Percentiles rank a stretch among this genome's conserved stretches.
phyloP scores from a whole-genome alignment of 768 basidiomycete species.

The Leccinum imitatum region DNA sequence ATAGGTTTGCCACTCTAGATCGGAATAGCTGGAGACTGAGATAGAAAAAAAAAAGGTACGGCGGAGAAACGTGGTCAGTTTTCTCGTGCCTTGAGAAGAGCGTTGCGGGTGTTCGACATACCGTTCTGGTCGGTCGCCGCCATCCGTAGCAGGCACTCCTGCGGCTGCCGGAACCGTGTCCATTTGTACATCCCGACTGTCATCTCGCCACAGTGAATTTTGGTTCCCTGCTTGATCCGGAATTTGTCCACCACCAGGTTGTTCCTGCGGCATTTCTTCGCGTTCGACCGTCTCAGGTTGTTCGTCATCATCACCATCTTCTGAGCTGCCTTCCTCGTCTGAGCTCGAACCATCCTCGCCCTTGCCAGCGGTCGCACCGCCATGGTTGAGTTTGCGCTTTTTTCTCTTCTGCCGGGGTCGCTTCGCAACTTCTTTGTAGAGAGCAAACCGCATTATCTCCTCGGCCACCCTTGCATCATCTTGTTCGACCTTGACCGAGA shows the following conservation, averaged over 20 bases:
- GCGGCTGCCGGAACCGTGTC: conserved; percentile 44
- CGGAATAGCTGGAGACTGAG: conserved; percentile 68
- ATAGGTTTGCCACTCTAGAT: conserved; percentile 67
- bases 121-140: conserved; percentile 57
- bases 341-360: conserved; percentile 48
- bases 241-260: conserved; percentile 22
- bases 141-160: conserved; percentile 38
- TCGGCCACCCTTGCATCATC: conserved; percentile 89
- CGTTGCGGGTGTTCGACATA: conserved; percentile 34
- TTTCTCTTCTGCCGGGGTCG: conserved; percentile 66
- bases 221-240: conserved; percentile 36
- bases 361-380: conserved; percentile 50
- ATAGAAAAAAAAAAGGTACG: background rate
- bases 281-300: conserved; percentile 39
- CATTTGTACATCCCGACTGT: conserved; percentile 67
- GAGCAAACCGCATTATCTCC: conserved; percentile 92
- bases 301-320: conserved; percentile 49
- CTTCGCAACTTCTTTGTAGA: conserved; percentile 96
- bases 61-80: conserved; percentile 1
- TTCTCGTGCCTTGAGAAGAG: background rate
- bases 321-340: conserved; percentile 39
- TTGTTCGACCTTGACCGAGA: conserved; percentile 82
- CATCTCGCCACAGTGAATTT: conserved; percentile 67
- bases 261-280: conserved; percentile 48
- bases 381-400: conserved; percentile 82